phyloP scores from a whole-genome alignment of 2,329 filamentous ascomycete species.

The Cladorrhinum sp. region DNA sequence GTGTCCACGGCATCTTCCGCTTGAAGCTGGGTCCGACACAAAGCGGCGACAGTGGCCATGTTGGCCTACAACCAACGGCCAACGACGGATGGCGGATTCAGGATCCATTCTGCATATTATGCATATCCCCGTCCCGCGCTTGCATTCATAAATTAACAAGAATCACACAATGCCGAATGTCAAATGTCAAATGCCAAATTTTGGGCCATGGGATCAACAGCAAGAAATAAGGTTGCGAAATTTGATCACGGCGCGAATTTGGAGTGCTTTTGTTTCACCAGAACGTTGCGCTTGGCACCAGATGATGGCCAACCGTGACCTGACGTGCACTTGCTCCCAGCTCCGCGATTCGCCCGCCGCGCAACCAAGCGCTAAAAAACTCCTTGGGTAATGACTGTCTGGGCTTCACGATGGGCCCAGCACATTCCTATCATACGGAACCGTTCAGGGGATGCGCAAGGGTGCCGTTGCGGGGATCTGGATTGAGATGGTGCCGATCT shows the following conservation, averaged over 20 bases:
- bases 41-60: too few species aligned
- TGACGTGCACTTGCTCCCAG: background rate
- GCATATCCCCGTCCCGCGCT: too few species aligned
- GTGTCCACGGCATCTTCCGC: too few species aligned
- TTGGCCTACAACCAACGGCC: too few species aligned
- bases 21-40: too few species aligned
- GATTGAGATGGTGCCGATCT: background rate
- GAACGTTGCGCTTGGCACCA: background rate
- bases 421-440: background rate
- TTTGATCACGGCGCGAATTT: background rate
- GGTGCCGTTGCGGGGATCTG: background rate
- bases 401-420: background rate
- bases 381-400: too few species aligned
- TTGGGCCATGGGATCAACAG: background rate
- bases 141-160: too few species aligned
- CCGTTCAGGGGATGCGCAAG: background rate
- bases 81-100: too few species aligned
- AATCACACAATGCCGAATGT: too few species aligned
- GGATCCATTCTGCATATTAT: too few species aligned
- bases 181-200: background rate
- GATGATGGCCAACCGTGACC: background rate
- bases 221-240: background rate
- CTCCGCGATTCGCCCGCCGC: background rate
- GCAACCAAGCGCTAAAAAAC: background rate
- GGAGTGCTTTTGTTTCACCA: background rate